Evolutionary conservation across 2,329 filamentous ascomycete species (phyloP), one percentile per base, ranked within the genome.

Genomic region (Phaeosphaeria sp.): DNA sequence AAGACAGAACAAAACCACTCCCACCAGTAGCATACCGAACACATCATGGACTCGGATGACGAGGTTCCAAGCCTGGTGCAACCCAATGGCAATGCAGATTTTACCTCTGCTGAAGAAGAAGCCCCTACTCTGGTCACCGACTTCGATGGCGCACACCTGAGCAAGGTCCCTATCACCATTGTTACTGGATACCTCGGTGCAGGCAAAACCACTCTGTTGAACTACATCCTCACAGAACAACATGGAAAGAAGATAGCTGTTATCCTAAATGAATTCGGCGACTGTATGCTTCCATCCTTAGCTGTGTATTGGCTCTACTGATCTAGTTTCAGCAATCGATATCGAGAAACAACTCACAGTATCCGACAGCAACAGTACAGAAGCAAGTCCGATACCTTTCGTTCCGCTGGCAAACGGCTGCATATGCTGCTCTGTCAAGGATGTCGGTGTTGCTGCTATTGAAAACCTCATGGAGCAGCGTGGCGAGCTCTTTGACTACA

Each of bases 161-260:
- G 86, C 59, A 92, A 90, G 77, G 91, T 94, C 1, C 91, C 91
- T 18, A 92, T 95, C 63, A 94, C 91, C 0, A 93, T 95, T 61
- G 89, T 95, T 9, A 95, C 91, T 52, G 91, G 95, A 3, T 99
- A 99, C 73, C 85, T 99, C 3, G 95, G 95, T 18, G 92, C 95
- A 8, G 95, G 95, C 18, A 99, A 99, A 79, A 98, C 94, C 0
- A 98, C 94, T 0, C 79, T 98, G 27, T 82, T 99, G 57, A 98
- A 99, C 77, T 97, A 98, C 76, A 98, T 99, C 60, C 82, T 99
- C 51, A 96, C 91, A 25, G 93, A 93, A 56, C 89, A 94, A 60
- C 95, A 99, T 83, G 94, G 94, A 76, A 98, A 98, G 83, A 97
- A 93, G 73, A 95, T 99, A 76, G 95, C 95, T 11, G 95, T 99